Evolutionary conservation across 108 stramenopile species (phyloP).

Genomic region (Nannochloropsis gaditana): DNA sequence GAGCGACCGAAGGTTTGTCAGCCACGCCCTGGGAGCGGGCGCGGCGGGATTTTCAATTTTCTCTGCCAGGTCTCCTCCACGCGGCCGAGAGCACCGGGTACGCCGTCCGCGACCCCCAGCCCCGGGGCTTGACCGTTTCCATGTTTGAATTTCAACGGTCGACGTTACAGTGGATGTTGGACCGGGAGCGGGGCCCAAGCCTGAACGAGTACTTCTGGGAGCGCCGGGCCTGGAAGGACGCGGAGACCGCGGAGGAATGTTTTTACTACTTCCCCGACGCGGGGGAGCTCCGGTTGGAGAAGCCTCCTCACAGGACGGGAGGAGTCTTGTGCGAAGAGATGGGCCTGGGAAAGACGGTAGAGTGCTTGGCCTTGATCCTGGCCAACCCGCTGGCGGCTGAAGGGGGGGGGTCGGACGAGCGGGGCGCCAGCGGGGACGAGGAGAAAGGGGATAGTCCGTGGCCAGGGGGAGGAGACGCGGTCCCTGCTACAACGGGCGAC

Average conservation of each 20-base stretch:
- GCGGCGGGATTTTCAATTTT: slow-evolving; percentile 43
- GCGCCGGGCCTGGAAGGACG: slow-evolving; percentile 24
- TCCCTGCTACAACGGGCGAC: neutral
- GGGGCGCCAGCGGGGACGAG: neutral
- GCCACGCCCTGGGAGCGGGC: neutral
- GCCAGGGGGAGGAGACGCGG: neutral
- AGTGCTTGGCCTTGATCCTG: slow-evolving; percentile 34
- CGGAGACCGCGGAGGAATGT: slow-evolving; percentile 34
- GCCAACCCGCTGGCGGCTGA: neutral
- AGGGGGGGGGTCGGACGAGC: neutral
- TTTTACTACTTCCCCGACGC: slow-evolving; percentile 66
- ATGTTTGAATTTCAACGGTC: slow-evolving; percentile 65
- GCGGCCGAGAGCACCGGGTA: slow-evolving; percentile 60
- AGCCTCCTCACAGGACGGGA: slow-evolving; percentile 56
- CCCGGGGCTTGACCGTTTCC: slow-evolving; percentile 46
- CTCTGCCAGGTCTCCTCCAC: slow-evolving; percentile 56
- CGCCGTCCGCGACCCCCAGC: slow-evolving; percentile 31
- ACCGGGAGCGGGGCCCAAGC: slow-evolving; percentile 58
- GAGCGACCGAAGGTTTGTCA: too few relatives aligned
- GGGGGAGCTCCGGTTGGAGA: slow-evolving; percentile 62
- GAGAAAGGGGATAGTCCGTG: neutral
- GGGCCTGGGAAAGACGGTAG: slow-evolving; percentile 63
- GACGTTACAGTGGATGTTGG: slow-evolving; percentile 68
- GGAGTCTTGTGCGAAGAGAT: slow-evolving; percentile 60
- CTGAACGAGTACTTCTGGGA: slow-evolving; percentile 73